A percentile compares a stretch with the other conserved stretches of the same genome.
phyloP scores from a whole-genome alignment of 768 basidiomycete species.

The Clavaria fumosa region DNA sequence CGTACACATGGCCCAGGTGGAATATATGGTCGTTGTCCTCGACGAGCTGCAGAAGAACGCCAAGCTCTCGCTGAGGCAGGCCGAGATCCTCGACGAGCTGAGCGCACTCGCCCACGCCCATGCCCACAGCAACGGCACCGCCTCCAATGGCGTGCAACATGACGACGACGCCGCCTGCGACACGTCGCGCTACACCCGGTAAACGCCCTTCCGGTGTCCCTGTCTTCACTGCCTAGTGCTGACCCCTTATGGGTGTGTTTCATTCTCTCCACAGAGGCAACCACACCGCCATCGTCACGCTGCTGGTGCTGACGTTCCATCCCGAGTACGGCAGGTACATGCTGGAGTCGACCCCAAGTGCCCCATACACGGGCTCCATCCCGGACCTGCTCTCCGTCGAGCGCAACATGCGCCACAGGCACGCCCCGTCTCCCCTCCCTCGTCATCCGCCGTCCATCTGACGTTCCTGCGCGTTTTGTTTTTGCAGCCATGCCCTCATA shows the following conservation, averaged over 20 bases:
- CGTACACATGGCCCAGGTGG: slow-evolving; percentile 40
- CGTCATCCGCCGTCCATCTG: background rate
- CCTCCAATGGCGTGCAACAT: no score
- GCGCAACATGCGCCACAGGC: slow-evolving; percentile 90
- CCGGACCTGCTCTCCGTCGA: slow-evolving; percentile 82
- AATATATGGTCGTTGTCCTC: slow-evolving; percentile 89
- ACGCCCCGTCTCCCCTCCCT: slow-evolving; percentile 13
- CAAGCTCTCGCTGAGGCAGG: slow-evolving; percentile 83
- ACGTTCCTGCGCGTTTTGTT: no score
- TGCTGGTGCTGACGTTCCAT: slow-evolving; percentile 83
- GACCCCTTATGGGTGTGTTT: slow-evolving; percentile 42
- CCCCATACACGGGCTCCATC: slow-evolving; percentile 83
- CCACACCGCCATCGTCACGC: slow-evolving; percentile 23
- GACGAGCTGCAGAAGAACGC: slow-evolving; percentile 69
- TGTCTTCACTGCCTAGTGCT: no score
- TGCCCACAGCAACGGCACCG: no score
- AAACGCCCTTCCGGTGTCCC: no score
- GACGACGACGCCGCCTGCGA: no score
- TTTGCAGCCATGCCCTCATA: no score
- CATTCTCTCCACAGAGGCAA: background rate
- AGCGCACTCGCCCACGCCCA: slow-evolving; percentile 52
- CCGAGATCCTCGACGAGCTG: slow-evolving; percentile 80
- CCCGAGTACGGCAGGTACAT: slow-evolving; percentile 98
- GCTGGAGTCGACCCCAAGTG: slow-evolving; percentile 95
- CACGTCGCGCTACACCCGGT: no score